A percentile compares a stretch with the other conserved stretches of the same genome.
Conservation (phyloP, 768 basidiomycete genomes). For the Leccinum incarnatum region DNA sequence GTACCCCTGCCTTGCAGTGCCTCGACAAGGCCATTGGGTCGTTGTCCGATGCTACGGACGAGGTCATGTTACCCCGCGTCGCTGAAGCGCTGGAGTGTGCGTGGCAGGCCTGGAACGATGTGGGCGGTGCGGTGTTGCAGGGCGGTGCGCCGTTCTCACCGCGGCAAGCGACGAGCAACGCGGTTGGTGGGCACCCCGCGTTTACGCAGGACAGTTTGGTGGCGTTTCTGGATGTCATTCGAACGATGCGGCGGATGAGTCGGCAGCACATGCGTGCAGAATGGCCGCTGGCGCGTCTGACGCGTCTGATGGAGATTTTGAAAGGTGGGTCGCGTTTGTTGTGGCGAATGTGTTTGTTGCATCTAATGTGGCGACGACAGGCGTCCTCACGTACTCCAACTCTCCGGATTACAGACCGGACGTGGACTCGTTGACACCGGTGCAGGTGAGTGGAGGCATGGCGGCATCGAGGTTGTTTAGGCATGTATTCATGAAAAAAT, state of each 20-base stretch:
- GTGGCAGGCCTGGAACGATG: constrained; percentile 67
- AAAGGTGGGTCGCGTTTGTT: constrained; percentile 48
- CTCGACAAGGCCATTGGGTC: constrained; percentile 77
- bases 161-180: constrained; percentile 3
- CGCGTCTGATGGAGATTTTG: constrained; percentile 70
- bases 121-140: constrained; percentile 54
- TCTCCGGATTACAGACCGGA: constrained; percentile 90
- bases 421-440: constrained; percentile 73
- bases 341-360: background rate
- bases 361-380: constrained; percentile 33
- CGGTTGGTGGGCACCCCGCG: constrained; percentile 5
- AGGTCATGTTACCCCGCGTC: constrained; percentile 36
- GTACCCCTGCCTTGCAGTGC: constrained; percentile 81
- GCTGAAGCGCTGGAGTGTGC: constrained; percentile 54
- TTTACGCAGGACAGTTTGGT: constrained; percentile 76
- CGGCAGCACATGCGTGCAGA: constrained; percentile 46
- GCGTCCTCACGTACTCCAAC: constrained; percentile 72
- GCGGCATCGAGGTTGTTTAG: background rate
- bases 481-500: constrained; percentile 4
- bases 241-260: constrained; percentile 53
- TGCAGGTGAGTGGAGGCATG: constrained; percentile 53
- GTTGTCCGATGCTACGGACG: constrained; percentile 35
- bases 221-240: constrained; percentile 72
- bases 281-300: constrained; percentile 65
- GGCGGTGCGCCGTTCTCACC: constrained; percentile 19